phyloP scores from a whole-genome alignment of 2,329 filamentous ascomycete genomes.

The Furcasterigmium furcatum region DNA sequence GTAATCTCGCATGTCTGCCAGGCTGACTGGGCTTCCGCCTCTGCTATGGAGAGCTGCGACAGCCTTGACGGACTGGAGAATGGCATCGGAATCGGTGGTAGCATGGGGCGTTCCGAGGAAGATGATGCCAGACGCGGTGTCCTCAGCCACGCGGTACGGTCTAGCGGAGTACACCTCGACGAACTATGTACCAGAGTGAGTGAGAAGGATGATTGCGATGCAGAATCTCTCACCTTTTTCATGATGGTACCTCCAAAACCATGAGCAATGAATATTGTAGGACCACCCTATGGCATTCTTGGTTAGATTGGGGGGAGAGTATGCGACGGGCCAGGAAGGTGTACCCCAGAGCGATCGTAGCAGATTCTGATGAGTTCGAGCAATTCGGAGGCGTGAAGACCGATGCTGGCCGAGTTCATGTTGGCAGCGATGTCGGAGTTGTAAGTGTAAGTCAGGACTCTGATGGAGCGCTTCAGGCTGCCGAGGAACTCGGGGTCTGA shows the following conservation, averaged over 20 bases:
- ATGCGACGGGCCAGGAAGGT: not conserved
- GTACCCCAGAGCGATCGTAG: slow-evolving; percentile 6
- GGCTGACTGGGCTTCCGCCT: not conserved
- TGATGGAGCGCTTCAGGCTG: slow-evolving; percentile 8
- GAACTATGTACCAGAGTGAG: not conserved
- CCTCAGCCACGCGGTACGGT: not conserved
- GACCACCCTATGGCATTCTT: slow-evolving; percentile 12
- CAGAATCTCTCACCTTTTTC: slow-evolving; percentile 16
- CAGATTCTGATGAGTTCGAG: slow-evolving; percentile 5
- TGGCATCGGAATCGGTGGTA: slow-evolving; percentile 12
- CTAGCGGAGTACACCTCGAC: not conserved
- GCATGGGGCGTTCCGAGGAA: slow-evolving; percentile 19
- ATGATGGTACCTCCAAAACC: slow-evolving; percentile 18
- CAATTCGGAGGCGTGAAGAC: slow-evolving; percentile 17
- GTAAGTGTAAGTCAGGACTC: slow-evolving; percentile 18
- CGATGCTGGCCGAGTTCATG: slow-evolving; percentile 16
- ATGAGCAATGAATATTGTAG: slow-evolving; percentile 18
- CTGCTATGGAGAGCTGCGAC: slow-evolving; percentile 6
- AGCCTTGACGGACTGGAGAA: slow-evolving; percentile 14
- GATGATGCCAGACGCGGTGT: slow-evolving; percentile 11
- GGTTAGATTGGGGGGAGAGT: too few species aligned
- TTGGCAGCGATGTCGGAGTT: slow-evolving; percentile 18
- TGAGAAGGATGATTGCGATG: not conserved
- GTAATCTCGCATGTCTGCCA: slow-evolving; percentile 16
- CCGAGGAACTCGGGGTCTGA: slow-evolving; percentile 17